phyloP scores from a whole-genome alignment of 2,329 filamentous ascomycete genomes.

The Cladosporium velox region DNA sequence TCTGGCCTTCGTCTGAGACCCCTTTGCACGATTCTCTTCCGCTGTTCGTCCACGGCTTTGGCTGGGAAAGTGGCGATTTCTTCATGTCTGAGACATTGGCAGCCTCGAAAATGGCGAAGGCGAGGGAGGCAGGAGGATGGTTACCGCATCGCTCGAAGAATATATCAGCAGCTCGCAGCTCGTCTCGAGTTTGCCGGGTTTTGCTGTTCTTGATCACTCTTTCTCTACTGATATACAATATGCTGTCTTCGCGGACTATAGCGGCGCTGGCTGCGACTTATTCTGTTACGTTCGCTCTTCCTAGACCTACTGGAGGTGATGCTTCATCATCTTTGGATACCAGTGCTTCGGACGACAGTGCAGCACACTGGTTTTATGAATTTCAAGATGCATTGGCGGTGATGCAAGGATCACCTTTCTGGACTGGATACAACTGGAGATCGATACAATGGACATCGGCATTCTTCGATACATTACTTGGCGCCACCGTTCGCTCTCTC shows the following conservation, averaged over 20 bases:
- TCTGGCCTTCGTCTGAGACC: not conserved
- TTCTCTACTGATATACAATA: conserved; percentile 12
- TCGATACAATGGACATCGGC: conserved; percentile 37
- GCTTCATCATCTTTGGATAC: not conserved
- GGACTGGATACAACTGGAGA: conserved; percentile 36
- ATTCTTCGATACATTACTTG: conserved; percentile 32
- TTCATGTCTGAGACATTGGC: conserved; percentile 15
- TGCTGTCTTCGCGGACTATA: conserved; percentile 10
- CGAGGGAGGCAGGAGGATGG: conserved; percentile 11
- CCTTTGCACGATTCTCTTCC: not conserved
- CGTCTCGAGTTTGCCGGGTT: not conserved
- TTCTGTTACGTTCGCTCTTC: conserved; percentile 11
- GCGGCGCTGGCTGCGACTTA: not conserved
- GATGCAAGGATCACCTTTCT: conserved; percentile 34
- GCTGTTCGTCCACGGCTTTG: not conserved
- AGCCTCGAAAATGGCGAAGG: conserved; percentile 9
- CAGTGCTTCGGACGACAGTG: not conserved
- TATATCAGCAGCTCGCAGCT: not conserved
- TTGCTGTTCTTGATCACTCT: not conserved
- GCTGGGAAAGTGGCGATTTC: conserved; percentile 7
- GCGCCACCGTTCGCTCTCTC: conserved; percentile 28
- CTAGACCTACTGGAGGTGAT: not conserved
- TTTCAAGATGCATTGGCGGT: conserved; percentile 31
- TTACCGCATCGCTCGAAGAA: not conserved
- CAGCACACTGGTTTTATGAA: conserved; percentile 31